Evolutionary conservation across 805 yeast species (phyloP).

Genomic region (Kazachstania taianensis): DNA sequence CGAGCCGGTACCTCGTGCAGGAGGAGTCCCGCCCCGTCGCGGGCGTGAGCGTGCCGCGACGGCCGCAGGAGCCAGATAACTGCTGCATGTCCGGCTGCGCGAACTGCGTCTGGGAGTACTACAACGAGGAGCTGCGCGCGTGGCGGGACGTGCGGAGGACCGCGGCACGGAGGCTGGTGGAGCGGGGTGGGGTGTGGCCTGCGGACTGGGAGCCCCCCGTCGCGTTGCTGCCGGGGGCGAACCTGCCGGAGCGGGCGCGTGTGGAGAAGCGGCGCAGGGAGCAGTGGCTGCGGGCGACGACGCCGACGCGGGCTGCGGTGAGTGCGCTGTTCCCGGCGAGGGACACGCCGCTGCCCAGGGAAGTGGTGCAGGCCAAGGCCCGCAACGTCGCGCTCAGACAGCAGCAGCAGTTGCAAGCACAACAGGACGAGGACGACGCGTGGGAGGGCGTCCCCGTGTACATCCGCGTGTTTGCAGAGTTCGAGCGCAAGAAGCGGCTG

Average conservation of each 20-base stretch:
- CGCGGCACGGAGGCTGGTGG: slow-evolving; percentile 46
- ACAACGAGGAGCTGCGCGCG: slow-evolving; percentile 74
- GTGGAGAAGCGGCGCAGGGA: slow-evolving; percentile 5
- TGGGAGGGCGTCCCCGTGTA: slow-evolving; percentile 62
- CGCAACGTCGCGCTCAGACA: slow-evolving; percentile 10
- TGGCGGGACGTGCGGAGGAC: slow-evolving; percentile 55
- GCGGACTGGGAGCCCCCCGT: slow-evolving; percentile 50
- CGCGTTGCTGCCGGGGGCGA: slow-evolving; percentile 10
- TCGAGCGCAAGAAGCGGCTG: slow-evolving; percentile 56
- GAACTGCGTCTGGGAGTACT: slow-evolving; percentile 94
- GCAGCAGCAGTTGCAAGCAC: slow-evolving; percentile 4
- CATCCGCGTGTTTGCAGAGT: slow-evolving; percentile 72
- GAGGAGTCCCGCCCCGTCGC: slow-evolving; percentile 28
- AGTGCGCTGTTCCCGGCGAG: slow-evolving; percentile 28
- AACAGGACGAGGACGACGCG: slow-evolving; percentile 30
- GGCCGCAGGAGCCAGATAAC: slow-evolving; percentile 85
- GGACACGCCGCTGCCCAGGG: slow-evolving; percentile 23
- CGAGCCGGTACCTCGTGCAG: slow-evolving; percentile 25
- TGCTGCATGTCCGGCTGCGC: slow-evolving; percentile 97
- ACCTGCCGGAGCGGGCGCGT: slow-evolving; percentile 29
- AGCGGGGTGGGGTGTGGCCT: slow-evolving; percentile 50
- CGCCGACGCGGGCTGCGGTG: neutral
- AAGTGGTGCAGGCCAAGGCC: slow-evolving; percentile 27
- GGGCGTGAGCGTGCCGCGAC: slow-evolving; percentile 72
- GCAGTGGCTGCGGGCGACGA: neutral